Base-by-base conservation (phyloP, 2,329 filamentous ascomycete species). In the Metarhizium sp. region DNA sequence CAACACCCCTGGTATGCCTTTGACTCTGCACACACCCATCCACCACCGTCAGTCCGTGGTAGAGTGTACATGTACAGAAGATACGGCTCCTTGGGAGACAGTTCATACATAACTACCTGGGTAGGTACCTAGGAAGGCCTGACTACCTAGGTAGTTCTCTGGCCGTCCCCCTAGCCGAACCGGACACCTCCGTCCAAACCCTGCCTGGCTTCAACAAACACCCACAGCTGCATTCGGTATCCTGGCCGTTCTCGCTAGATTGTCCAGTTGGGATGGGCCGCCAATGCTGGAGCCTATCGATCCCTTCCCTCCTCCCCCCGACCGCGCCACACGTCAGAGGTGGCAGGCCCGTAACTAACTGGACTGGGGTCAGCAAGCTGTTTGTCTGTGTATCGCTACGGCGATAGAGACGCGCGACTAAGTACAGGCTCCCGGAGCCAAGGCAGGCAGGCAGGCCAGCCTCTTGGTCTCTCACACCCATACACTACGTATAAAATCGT, bases 221-320 rank as follows among this genome's bases (percentile, higher is more conserved):
- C 47, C 47, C 52, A 49, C 43, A 36, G 46, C 45, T 45, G 42
- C n/a, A 20, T 20, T 20, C 16, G n/a, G 16, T 6, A 18, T 18
- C 42, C 42, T 45, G 6, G n/a, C n/a, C 18, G 11, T 34, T 18
- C 10, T 45, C 42, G 18, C 18, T 45, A 25, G 42, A 45, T 6
- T 48, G 52, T 42, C 45, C 52, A 43, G 38, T 16, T 40, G 45
- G 52, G 56, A 50, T 52, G 56, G 56, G 53, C 40, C 55, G 25
- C 38, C 53, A 32, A 51, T 53, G 40, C 38, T 55, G 48, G 47
- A 54, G 47, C 56, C 53, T 50, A 66, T 68, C 64, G 63, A 67
- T 66, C 60, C 61, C 64, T 62, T 59, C 60, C 57, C 52, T 60
- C 61, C 59, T 60, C 61, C 59, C 61, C 63, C 63, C 32, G 32